Evolutionary conservation across 345 rosid genomes (phyloP).

Genomic region (Rhizophora apiculata): DNA sequence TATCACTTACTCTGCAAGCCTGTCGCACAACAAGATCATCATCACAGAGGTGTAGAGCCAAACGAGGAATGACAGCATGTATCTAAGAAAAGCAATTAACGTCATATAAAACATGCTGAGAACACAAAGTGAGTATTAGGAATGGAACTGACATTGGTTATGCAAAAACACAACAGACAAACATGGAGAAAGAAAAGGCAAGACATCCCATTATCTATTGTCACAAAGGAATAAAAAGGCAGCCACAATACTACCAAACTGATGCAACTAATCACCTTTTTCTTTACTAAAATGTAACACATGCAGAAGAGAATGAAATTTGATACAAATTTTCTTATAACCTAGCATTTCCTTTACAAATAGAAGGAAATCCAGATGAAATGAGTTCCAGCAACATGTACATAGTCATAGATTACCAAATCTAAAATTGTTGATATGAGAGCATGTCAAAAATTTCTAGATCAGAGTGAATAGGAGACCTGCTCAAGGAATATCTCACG

Average conservation of each 20-base stretch:
- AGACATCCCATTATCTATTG: too few species aligned
- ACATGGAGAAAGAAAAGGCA: too few species aligned
- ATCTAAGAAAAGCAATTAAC: slow-evolving; percentile 48
- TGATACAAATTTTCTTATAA: neutral
- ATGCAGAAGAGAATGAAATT: too few species aligned
- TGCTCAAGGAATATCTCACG: slow-evolving; percentile 83
- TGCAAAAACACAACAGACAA: too few species aligned
- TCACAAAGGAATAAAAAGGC: too few species aligned
- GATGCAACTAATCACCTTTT: too few species aligned
- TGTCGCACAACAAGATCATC: slow-evolving; percentile 71
- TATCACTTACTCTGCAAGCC: slow-evolving; percentile 74
- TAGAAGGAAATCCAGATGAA: neutral
- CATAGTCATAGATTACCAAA: neutral
- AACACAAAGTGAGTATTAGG: neutral
- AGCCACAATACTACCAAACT: too few species aligned
- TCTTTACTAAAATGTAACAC: too few species aligned
- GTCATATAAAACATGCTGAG: neutral
- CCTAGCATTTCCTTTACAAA: neutral
- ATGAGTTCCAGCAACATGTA: neutral
- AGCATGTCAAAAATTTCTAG: neutral
- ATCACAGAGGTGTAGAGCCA: slow-evolving; percentile 78
- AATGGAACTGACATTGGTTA: too few species aligned
- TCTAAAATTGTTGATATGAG: neutral
- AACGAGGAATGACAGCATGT: slow-evolving; percentile 75
- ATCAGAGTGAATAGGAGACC: slow-evolving; percentile 34